phyloP scores from a whole-genome alignment of 2,329 filamentous ascomycete genomes.

The Sporothrix protearum region DNA sequence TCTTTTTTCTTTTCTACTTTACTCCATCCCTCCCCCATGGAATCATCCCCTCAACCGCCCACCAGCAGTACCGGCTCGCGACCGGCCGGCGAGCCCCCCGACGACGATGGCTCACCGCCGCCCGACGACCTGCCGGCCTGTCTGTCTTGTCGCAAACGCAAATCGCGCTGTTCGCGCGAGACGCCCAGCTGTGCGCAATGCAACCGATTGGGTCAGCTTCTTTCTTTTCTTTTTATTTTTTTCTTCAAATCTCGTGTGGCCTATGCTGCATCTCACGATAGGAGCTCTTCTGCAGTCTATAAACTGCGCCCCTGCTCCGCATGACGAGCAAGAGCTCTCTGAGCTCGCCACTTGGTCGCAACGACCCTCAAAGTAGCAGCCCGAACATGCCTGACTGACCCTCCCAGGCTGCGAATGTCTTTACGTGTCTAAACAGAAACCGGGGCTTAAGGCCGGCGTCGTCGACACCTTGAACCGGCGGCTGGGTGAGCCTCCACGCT shows the following conservation, averaged over 20 bases:
- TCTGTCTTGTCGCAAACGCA: conserved; percentile 26
- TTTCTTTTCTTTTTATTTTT: conserved; percentile 17
- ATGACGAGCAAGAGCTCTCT: not conserved
- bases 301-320: not conserved
- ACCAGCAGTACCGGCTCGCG: not conserved
- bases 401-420: conserved; percentile 19
- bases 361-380: too few species aligned
- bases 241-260: not conserved
- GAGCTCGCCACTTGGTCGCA: not conserved
- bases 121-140: conserved; percentile 25
- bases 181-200: conserved; percentile 26
- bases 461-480: conserved; percentile 23
- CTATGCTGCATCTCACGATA: not conserved
- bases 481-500: conserved; percentile 9
- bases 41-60: not conserved
- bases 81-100: not conserved
- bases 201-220: conserved; percentile 19
- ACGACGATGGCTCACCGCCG: conserved; percentile 18
- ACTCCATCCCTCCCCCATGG: not conserved
- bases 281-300: not conserved
- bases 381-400: not conserved
- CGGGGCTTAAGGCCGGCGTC: conserved; percentile 8
- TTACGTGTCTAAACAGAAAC: conserved; percentile 18
- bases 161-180: conserved; percentile 27
- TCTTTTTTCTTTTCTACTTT: not conserved